Conservation (phyloP, 495 filamentous ascomycete species). For the Xylaria venustula region DNA sequence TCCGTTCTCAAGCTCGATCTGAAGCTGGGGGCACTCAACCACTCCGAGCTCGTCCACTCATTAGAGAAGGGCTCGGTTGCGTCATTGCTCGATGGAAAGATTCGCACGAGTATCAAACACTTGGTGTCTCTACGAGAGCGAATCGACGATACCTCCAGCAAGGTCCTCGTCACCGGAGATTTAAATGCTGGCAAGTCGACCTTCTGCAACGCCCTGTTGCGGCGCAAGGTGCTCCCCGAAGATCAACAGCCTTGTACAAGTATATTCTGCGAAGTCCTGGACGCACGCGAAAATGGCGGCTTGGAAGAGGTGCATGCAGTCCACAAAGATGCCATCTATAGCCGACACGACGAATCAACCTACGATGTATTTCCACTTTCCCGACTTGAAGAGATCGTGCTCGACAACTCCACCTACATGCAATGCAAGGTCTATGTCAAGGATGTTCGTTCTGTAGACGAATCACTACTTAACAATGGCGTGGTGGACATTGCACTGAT, state of each 20-base stretch:
- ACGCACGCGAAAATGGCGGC: constrained; percentile 84
- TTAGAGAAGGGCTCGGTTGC: constrained; percentile 89
- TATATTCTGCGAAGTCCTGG: constrained; percentile 96
- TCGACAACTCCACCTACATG: constrained; percentile 79
- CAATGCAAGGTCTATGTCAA: constrained; percentile 97
- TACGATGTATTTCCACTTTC: constrained; percentile 79
- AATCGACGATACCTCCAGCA: constrained; percentile 96
- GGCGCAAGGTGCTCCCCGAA: constrained; percentile 89
- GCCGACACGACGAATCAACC: constrained; percentile 87
- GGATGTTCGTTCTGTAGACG: constrained; percentile 85
- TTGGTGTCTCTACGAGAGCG: constrained; percentile 81
- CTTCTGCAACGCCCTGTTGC: constrained; percentile 93
- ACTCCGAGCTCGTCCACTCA: constrained; percentile 93
- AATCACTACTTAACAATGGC: constrained; percentile 94
- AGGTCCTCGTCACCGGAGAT: constrained; percentile 96
- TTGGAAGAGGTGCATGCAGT: constrained; percentile 95
- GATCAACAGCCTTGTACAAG: constrained; percentile 99
- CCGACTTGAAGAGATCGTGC: constrained; percentile 84
- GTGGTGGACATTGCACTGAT: constrained; percentile 98
- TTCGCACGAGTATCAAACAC: constrained; percentile 88
- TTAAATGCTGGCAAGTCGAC: constrained; percentile 97
- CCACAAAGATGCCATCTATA: constrained; percentile 73
- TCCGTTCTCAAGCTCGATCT: constrained; percentile 92
- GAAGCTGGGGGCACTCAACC: constrained; percentile 81
- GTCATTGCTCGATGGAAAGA: constrained; percentile 87